Conservation (phyloP, 805 yeast species). For the Kodamaea restingae region DNA sequence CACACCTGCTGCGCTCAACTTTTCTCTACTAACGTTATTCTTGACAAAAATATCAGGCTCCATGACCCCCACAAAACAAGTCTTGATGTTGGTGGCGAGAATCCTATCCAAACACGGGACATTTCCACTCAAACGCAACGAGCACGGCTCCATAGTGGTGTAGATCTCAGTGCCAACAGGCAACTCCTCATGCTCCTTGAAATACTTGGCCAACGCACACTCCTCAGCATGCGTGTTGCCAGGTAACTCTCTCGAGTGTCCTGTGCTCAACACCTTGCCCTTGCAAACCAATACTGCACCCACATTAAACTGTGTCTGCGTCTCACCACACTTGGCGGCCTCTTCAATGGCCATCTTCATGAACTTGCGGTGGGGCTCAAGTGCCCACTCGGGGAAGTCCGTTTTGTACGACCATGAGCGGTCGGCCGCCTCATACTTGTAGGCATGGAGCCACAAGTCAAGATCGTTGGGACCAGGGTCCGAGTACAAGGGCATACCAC, state of each 20-base stretch:
- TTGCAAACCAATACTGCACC: constrained; percentile 75
- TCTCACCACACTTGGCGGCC: constrained; percentile 77
- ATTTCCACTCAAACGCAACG: constrained; percentile 84
- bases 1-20: constrained; percentile 54
- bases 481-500: constrained; percentile 68
- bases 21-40: constrained; percentile 59
- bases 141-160: constrained; percentile 98
- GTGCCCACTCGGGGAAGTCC: constrained; percentile 80
- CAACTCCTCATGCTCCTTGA: constrained; percentile 13
- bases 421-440: constrained; percentile 60
- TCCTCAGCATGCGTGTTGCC: constrained; percentile 99
- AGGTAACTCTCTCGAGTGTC: constrained; percentile 84
- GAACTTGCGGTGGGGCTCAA: constrained; percentile 49
- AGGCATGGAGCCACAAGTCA: constrained; percentile 89
- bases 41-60: constrained; percentile 91
- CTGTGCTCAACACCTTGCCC: constrained; percentile 67
- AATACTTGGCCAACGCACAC: constrained; percentile 80
- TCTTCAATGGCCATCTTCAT: constrained; percentile 76
- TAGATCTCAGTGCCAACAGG: constrained; percentile 67
- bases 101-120: constrained; percentile 83
- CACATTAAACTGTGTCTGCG: constrained; percentile 87
- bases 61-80: constrained; percentile 86
- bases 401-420: constrained; percentile 71
- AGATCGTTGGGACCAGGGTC: constrained; percentile 90
- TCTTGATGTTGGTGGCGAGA: constrained; percentile 50